phyloP scores from a whole-genome alignment of 2,329 filamentous ascomycete species.

The Juglanconis oblonga region DNA sequence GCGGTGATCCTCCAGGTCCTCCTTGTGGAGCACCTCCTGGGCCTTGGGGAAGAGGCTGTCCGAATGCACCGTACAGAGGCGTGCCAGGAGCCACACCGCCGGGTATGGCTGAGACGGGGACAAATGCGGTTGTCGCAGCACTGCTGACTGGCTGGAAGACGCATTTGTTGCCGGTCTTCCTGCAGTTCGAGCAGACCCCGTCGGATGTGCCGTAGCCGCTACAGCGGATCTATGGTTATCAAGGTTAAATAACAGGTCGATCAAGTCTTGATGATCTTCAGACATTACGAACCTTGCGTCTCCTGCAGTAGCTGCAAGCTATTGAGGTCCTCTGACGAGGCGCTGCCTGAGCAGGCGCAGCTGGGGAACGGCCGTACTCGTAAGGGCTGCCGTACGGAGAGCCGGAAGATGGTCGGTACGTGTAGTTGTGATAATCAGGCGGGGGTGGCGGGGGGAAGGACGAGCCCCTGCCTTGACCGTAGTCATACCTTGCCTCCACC shows the following conservation, averaged over 20 bases:
- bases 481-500: constrained; percentile 21
- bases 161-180: constrained; percentile 60
- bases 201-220: constrained; percentile 58
- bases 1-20: constrained; percentile 15
- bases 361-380: constrained; percentile 31
- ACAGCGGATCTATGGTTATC: constrained; percentile 50
- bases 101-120: constrained; percentile 56
- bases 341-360: constrained; percentile 47
- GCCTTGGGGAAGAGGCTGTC: constrained; percentile 45
- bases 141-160: constrained; percentile 59
- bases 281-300: constrained; percentile 50
- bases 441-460: constrained; percentile 14
- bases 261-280: background rate
- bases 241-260: background rate
- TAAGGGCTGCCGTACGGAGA: constrained; percentile 25
- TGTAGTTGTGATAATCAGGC: constrained; percentile 20
- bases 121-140: constrained; percentile 54
- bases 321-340: constrained; percentile 59
- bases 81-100: constrained; percentile 57
- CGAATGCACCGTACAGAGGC: constrained; percentile 55
- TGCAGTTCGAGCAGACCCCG: constrained; percentile 59
- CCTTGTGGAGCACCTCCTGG: constrained; percentile 1
- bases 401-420: constrained; percentile 33
- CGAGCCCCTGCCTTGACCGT: background rate
- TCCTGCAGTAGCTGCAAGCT: constrained; percentile 59